phyloP scores from a whole-genome alignment of 345 rosid genomes.

The Melastoma malabathricum region DNA sequence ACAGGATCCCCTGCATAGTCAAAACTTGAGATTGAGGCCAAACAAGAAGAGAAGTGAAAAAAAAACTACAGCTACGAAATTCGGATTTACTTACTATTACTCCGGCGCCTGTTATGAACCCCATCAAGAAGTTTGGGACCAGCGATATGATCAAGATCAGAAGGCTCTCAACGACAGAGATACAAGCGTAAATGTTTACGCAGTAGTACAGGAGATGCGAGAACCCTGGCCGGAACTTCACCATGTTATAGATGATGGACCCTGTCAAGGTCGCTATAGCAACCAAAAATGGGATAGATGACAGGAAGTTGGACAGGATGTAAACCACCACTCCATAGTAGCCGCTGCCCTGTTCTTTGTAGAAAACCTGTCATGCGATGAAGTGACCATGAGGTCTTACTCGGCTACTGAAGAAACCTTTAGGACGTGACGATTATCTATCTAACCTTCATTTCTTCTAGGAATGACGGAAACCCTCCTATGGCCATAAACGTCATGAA shows the following conservation, averaged over 20 bases:
- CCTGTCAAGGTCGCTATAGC: slow-evolving; percentile 40
- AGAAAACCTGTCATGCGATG: slow-evolving; percentile 72
- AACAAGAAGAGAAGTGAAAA: slow-evolving; percentile 3
- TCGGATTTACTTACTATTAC: slow-evolving; percentile 11
- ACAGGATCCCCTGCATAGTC: slow-evolving; percentile 7
- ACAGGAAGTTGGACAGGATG: slow-evolving; percentile 67
- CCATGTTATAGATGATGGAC: slow-evolving; percentile 73
- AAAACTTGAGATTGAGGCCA: no score
- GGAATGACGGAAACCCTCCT: slow-evolving; percentile 95
- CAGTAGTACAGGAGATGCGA: slow-evolving; percentile 46
- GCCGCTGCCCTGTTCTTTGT: slow-evolving; percentile 75
- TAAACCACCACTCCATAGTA: slow-evolving; percentile 79
- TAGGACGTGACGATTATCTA: no score
- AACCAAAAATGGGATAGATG: slow-evolving; percentile 51
- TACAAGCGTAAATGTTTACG: no score
- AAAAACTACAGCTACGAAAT: no score
- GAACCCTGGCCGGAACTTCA: slow-evolving; percentile 59
- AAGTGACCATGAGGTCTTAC: no score
- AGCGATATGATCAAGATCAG: slow-evolving; percentile 91
- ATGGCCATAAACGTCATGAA: slow-evolving; percentile 95
- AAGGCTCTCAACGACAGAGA: slow-evolving; percentile 87
- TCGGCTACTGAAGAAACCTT: no score
- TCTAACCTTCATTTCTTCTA: slow-evolving; percentile 81
- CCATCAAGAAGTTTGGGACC: slow-evolving; percentile 90
- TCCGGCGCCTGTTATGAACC: slow-evolving; percentile 87